Evolutionary conservation across 2,329 filamentous ascomycete species (phyloP).

Genomic region (Camillea tinctor): DNA sequence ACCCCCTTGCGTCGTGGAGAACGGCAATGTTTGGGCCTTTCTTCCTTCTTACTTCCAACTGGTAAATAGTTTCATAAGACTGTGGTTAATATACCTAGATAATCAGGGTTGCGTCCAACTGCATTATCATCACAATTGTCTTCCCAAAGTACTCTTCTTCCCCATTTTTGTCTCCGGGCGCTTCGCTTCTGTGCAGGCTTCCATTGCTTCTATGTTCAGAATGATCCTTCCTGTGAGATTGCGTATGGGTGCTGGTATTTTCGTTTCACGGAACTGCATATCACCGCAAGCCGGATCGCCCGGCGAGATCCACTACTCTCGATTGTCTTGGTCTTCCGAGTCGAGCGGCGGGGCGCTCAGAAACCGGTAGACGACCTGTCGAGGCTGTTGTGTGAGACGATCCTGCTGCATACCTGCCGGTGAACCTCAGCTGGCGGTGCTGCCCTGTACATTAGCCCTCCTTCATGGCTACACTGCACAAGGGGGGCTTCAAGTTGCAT

Average conservation of each 20-base stretch:
- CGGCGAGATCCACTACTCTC: conserved; percentile 14
- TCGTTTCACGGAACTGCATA: conserved; percentile 5
- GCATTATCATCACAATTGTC: too few relatives aligned
- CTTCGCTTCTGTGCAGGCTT: conserved; percentile 1
- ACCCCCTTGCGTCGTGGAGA: too few relatives aligned
- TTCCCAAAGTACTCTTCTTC: not conserved
- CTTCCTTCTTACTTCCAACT: too few relatives aligned
- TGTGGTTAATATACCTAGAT: not conserved
- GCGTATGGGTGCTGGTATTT: conserved; percentile 5
- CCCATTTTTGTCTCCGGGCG: not conserved
- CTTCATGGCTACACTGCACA: conserved; percentile 6
- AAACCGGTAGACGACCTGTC: conserved; percentile 7
- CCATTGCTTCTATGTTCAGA: not conserved
- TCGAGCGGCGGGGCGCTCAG: conserved; percentile 4
- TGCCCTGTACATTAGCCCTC: conserved; percentile 10
- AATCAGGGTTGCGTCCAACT: not conserved
- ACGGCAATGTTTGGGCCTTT: too few relatives aligned
- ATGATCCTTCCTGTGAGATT: not conserved
- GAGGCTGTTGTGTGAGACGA: not conserved
- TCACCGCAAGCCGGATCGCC: conserved; percentile 13
- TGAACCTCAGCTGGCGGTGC: conserved; percentile 10
- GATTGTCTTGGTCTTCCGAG: conserved; percentile 11
- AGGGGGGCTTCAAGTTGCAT: conserved; percentile 5
- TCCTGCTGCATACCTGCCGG: conserved; percentile 12
- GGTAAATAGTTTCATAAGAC: too few relatives aligned